Evolutionary conservation across 495 filamentous ascomycete genomes (phyloP).

Genomic region (Penicillium lividum): DNA sequence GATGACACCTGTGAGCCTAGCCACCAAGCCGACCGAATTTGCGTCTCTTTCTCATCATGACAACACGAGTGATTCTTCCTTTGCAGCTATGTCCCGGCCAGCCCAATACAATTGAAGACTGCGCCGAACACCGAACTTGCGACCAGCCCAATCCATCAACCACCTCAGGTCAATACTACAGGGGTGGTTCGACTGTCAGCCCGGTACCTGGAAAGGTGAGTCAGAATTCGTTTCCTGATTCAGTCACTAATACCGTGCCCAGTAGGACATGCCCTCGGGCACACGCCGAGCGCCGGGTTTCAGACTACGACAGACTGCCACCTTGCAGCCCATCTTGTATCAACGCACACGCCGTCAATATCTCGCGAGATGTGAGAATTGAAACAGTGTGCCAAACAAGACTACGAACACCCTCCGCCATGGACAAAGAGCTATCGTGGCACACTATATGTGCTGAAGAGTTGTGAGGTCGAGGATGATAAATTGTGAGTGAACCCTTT

Average conservation of each 20-base stretch:
- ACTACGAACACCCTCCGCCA: not conserved
- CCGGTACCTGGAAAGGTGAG: slow-evolving; percentile 2
- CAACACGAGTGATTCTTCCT: no score
- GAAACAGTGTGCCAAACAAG: not conserved
- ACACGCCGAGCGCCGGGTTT: no score
- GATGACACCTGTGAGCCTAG: no score
- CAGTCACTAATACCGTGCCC: no score
- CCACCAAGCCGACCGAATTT: no score
- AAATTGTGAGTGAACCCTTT: not conserved
- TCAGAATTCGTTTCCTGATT: not conserved
- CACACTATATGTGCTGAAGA: not conserved
- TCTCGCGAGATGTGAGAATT: not conserved
- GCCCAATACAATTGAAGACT: no score
- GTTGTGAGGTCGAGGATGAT: not conserved
- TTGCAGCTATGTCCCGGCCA: no score
- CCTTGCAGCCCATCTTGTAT: not conserved
- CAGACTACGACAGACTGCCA: not conserved
- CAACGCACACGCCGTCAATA: not conserved
- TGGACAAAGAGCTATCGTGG: not conserved
- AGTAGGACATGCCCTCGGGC: no score
- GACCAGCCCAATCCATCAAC: no score
- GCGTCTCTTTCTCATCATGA: no score
- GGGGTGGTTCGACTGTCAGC: not conserved
- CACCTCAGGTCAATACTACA: not conserved
- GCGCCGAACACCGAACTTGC: no score